These are phyloP conservation scores for Fusarium pseudoanthophilum DNA, from an alignment of 2,329 filamentous ascomycete genomes.

Conservation along the genomic window DNA sequence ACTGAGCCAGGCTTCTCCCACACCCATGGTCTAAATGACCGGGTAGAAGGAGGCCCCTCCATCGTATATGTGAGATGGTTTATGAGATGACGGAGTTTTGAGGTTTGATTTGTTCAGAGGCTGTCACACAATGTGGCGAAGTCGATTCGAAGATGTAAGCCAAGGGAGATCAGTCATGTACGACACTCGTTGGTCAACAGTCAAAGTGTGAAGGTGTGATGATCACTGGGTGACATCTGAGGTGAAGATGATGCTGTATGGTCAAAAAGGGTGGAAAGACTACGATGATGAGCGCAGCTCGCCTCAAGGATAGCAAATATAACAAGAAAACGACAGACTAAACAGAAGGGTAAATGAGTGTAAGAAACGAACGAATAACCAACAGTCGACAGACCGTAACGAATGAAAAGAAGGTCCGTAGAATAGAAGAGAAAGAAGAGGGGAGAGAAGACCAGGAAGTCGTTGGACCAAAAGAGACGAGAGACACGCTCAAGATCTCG, in stretches of 20 bases:
- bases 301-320: conserved; percentile 34
- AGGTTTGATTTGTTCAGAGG: conserved; percentile 12
- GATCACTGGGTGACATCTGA: conserved; percentile 13
- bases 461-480: conserved; percentile 25
- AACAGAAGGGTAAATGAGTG: conserved; percentile 24
- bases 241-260: neutral
- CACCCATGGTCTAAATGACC: conserved; percentile 36
- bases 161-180: conserved; percentile 22
- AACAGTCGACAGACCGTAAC: conserved; percentile 26
- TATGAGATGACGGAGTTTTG: conserved; percentile 14
- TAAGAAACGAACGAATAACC: conserved; percentile 34
- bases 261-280: conserved; percentile 25
- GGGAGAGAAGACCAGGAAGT: conserved; percentile 24
- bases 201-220: conserved; percentile 21
- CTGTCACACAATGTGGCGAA: conserved; percentile 20
- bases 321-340: conserved; percentile 19
- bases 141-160: conserved; percentile 7
- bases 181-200: conserved; percentile 38
- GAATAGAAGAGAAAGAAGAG: conserved; percentile 26
- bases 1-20: conserved; percentile 41
- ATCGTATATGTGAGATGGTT: conserved; percentile 23
- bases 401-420: conserved; percentile 11
- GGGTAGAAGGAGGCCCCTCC: conserved; percentile 42
- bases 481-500: conserved; percentile 26
- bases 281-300: conserved; percentile 42